phyloP scores from a whole-genome alignment of 2,329 filamentous ascomycete species.

The Alternaria sp. region DNA sequence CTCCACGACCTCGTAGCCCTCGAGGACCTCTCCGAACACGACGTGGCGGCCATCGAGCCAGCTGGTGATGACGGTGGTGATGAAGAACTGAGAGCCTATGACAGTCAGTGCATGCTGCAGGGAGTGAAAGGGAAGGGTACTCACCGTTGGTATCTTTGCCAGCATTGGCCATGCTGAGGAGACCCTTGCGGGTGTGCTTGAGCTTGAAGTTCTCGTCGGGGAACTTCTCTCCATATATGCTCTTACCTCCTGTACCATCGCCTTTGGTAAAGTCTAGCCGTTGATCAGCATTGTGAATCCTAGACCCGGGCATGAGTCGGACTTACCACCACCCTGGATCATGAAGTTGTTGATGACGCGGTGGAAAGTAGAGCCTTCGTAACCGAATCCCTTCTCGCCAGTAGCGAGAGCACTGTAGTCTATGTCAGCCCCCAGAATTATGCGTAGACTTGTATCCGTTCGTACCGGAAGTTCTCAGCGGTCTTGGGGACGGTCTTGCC shows the following conservation, averaged over 20 bases:
- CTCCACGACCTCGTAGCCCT: conserved; percentile 81
- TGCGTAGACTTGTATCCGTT: background rate
- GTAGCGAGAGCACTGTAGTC: conserved; percentile 75
- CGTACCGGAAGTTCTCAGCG: conserved; percentile 67
- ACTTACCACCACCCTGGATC: conserved; percentile 77
- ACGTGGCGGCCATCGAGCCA: conserved; percentile 88
- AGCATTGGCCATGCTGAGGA: conserved; percentile 73
- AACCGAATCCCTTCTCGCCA: conserved; percentile 85
- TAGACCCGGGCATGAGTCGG: background rate
- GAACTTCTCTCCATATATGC: conserved; percentile 86
- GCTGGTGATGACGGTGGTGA: conserved; percentile 79
- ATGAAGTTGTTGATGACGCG: conserved; percentile 90
- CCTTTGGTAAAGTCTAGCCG: conserved; percentile 45
- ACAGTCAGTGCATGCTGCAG: background rate
- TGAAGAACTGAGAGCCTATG: conserved; percentile 78
- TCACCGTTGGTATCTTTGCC: conserved; percentile 72
- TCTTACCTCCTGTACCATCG: conserved; percentile 84
- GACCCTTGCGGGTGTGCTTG: conserved; percentile 84
- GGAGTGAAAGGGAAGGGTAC: background rate
- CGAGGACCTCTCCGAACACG: conserved; percentile 86
- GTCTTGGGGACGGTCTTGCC: conserved; percentile 86
- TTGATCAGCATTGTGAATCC: background rate
- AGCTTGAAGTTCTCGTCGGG: conserved; percentile 94
- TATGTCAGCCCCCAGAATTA: conserved; percentile 16
- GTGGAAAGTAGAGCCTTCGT: conserved; percentile 83